Evolutionary conservation across 768 basidiomycete genomes (phyloP), one percentile per base, ranked within the genome.

Genomic region (Pisolithus tinctorius): DNA sequence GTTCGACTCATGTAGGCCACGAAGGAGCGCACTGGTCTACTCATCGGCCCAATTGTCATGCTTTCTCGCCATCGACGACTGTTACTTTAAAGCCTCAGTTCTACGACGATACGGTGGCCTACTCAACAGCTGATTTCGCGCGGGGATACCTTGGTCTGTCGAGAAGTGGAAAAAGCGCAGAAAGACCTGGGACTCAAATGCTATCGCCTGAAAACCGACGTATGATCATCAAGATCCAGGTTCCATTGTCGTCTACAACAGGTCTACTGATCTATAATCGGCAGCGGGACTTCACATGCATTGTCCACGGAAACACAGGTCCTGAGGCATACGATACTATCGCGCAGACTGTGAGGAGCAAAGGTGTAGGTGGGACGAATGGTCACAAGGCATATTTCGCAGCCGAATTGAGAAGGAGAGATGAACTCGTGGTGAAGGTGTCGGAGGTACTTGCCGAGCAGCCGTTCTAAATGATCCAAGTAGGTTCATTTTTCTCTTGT

Each of bases 361-460:
- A 72, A 39, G 76, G 77, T 4, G 69, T 76, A 6, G 54, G n/a
- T 8, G 45, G 27, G 7, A 34, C 2, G 45, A 60, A 63, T 3
- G 73, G 73, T 0, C 56, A 58, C 40, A 82, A 81, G 59, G 81
- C 74, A 0, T 82, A 82, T 58, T 80, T 82, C 47, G 67, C 72
- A 10, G 80, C 80, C 0, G 77, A 79, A 57, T 53, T 83, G 60
- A 72, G 64, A 58, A 72, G 64, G 42, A 64, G 67, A 43, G 67
- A 79, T 44, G 73, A 75, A 57, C 54, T 83, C 45, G 66, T 77
- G 2, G 70, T 83, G 25, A 80, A 80, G 55, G 60, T 74, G 6
- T 71, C 72, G 2, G 78, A 82, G 45, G 69, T 76, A 7, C 60
- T 81, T 49, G 80, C 79, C 1, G 80, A 77, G 55, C 81, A 83